Base-by-base conservation (phyloP, 2,329 filamentous ascomycete species). In the Alternaria ventricosa region DNA sequence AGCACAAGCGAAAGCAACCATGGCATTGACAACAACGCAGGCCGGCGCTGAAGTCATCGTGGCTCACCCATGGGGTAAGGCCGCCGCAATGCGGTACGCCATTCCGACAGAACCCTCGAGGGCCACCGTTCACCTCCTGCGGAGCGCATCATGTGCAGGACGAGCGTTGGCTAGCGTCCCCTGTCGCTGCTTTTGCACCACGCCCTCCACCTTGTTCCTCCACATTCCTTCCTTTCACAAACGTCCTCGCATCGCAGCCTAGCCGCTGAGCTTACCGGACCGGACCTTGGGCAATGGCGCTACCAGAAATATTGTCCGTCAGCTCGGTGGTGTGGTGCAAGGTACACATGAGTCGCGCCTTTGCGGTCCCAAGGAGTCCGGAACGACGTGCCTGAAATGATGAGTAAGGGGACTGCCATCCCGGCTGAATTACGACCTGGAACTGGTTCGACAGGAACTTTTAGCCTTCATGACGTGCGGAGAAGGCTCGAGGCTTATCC, bases 351-450 rank as follows among this genome's bases (percentile, higher is more conserved):
- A 45, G 43, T 46, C 47, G 55, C 60, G 60, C 49, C 62, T 64
- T 63, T 51, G 60, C 57, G 44, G 58, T 49, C 46, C 28, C 28
- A 67, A 59, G 63, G 64, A 66, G 58, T 64, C 66, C 75, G 75
- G 75, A 64, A 72, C 73, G 72, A 63, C 67, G 74, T 77, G 70
- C 74, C 74, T 77, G 68, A 50, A 69, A 41, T 41, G 61, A 55
- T 67, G 66, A 63, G 62, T 60, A 64, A 67, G 63, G 54, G 30
- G 41, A 61, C 30, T 57, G 54, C 60, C 57, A 65, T 60, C 43
- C 63, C 64, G 68, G 66, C 64, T 67, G 66, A 69, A 65, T 57
- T 41, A 41, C 36, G 36, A 61, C 44, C 55, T 44, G 54, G 36
- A 41, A 41, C 56, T 69, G 71, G 70, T 69, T 70, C 70, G 68